Evolutionary conservation across 176 grass and related monocot species (phyloP), one percentile per base, ranked within the genome.

Genomic region (Dactylis glomerata): DNA sequence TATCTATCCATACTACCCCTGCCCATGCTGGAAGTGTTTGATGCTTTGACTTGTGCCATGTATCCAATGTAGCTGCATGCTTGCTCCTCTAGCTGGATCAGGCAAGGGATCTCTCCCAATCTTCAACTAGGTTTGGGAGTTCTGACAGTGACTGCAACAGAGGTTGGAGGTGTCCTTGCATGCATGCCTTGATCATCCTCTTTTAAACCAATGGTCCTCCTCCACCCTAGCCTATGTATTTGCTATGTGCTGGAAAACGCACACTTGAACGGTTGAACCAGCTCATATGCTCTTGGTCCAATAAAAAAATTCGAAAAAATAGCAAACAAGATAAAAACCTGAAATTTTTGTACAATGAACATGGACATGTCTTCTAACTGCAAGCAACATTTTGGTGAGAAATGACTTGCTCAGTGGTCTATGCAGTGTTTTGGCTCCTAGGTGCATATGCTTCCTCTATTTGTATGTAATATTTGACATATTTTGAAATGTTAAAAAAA

Each of bases 11-110:
- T 17, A 19, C 51, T 8, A 42, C 68, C 13, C 81, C 10, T 73
- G 27, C 17, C 26, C 17, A 31, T 28, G 16, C 28, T 75, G 23
- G 37, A 20, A 63, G 19, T 54, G 19, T 46, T 52, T 79, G 75
- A 65, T 74, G 51, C 86, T 77, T 78, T 38, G n/a, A 27, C 37
- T 67, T 52, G 27, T 37, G 45, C 27, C 56, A 46, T 74, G 52
- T 37, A 47, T 79, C 73, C 22, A 31, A 44, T 44, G 8, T 4
- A 76, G 36, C n/a, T 45, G n/a, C 40, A 59, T 68, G 73, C 52
- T 30, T 71, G 61, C 54, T 78, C 22, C 74, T 20, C 31, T 31
- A 86, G 78, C 88, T 71, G 78, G 59, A 86, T 89, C 70, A 85
- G 71, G 62, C 61, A 77, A 51, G 62, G 56, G 59, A n/a, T 31